Base-by-base conservation (phyloP, 805 yeast genomes). In the Wickerhamiella siamensis region DNA sequence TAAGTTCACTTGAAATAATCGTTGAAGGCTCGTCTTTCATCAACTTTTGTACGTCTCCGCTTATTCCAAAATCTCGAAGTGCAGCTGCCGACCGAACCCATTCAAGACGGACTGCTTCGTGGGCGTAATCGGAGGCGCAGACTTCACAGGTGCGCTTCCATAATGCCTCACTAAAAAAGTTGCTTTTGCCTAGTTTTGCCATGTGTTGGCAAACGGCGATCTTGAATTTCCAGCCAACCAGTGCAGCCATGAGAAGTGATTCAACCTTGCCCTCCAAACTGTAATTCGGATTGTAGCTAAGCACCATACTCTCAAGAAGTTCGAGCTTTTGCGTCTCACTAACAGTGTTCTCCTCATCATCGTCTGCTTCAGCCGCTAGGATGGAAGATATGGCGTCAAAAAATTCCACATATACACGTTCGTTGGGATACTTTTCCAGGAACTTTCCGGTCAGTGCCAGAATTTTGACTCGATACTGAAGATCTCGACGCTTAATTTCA, bases 401-500 rank as follows among this genome's bases (percentile, higher is more conserved):
- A 33, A 63, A 60, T 39, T 42, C 51, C 31, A 43, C 58, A 38
- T 52, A 55, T 0, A 64, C 33, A 4, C 38, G 54, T 4, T 44
- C 55, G 4, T 56, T 56, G 24, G 67, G 65, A 43, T 64, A 70
- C 2, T 45, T 51, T 20, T 59, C 57, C 3, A 75, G 49, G 48
- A 69, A 83, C 15, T 56, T 60, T 2, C 83, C 80, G 31, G 75
- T 62, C 1, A 69, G 57, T 20, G 69, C 64, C 10, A 82, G 57
- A 1, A 79, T 72, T 16, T 69, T 66, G 38, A 63, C 65, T 40
- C 75, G 79, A 57, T 87, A 86, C 0, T 58, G 69, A 50, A 68
- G 70, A 53, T 83, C 83, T 34, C 73, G 71, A 48, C 93, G 66
- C 43, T 71, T 71, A 1, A 80, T 72, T 55, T 87, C 96, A 1